Evolutionary conservation across 164 flowering plant genomes (phyloP).

Genomic region (Chimonanthus salicifolius): DNA sequence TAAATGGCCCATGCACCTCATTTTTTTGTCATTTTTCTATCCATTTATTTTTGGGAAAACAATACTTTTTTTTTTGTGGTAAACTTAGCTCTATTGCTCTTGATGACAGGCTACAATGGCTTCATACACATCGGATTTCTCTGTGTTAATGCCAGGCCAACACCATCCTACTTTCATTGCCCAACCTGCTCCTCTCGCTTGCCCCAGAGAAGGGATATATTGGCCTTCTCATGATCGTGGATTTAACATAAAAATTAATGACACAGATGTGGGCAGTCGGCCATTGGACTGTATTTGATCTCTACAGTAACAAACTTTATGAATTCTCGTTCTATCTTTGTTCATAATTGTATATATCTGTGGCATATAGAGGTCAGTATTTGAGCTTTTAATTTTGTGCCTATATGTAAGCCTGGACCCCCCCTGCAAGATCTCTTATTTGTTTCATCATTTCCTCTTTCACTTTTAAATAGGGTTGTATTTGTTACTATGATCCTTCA

Average conservation of each 20-base stretch:
- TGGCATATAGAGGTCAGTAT: neutral
- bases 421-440: neutral
- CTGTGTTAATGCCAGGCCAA: slow-evolving; percentile 91
- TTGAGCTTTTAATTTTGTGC: neutral
- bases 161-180: slow-evolving; percentile 73
- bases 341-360: neutral
- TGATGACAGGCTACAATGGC: slow-evolving; percentile 37
- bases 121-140: slow-evolving; percentile 44
- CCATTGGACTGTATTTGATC: neutral
- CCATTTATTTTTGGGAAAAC: neutral
- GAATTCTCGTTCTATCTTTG: neutral
- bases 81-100: neutral
- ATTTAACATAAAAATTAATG: slow-evolving; percentile 9
- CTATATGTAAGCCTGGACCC: neutral
- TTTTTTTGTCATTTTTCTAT: neutral
- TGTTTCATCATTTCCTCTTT: neutral
- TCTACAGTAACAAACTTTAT: neutral
- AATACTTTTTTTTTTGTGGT: neutral
- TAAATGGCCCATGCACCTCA: neutral
- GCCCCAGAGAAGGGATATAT: slow-evolving; percentile 57
- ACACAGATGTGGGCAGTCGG: neutral
- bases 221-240: slow-evolving; percentile 61
- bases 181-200: slow-evolving; percentile 78
- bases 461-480: neutral
- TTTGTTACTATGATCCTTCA: neutral